phyloP scores from a whole-genome alignment of 1,284 basidiomycete genomes.

The Xerocomus alliaceus region DNA sequence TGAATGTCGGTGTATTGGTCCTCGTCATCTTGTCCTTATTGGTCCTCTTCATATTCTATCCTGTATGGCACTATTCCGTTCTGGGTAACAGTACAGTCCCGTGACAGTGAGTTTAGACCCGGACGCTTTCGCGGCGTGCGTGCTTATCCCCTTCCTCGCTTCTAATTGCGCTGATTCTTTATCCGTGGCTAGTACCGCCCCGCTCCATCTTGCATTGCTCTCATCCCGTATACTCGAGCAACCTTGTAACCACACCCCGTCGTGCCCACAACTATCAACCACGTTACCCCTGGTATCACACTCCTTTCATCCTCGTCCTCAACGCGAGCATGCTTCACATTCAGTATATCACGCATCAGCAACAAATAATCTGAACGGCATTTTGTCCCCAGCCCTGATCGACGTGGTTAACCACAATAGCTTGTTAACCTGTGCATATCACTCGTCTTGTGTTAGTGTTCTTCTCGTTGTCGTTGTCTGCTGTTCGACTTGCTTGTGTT shows the following conservation, averaged over 20 bases:
- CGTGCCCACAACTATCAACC: neutral
- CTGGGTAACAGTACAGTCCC: slow-evolving; percentile 2
- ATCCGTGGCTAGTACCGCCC: neutral
- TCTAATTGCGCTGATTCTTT: neutral
- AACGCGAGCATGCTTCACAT: slow-evolving; percentile 1
- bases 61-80: slow-evolving; percentile 57
- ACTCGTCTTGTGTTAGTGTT: neutral
- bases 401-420: neutral
- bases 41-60: slow-evolving; percentile 79
- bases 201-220: slow-evolving; percentile 8
- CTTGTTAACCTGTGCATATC: slow-evolving; percentile 4
- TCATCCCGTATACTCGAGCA: slow-evolving; percentile 2
- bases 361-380: slow-evolving; percentile 17
- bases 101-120: slow-evolving; percentile 7
- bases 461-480: slow-evolving; percentile 5
- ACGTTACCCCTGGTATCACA: neutral
- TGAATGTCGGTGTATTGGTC: slow-evolving; percentile 63
- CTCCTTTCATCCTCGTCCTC: too few species aligned
- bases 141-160: neutral
- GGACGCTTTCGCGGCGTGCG: slow-evolving; percentile 12
- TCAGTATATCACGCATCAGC: slow-evolving; percentile 11
- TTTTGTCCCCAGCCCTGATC: neutral
- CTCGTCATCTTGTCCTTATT: slow-evolving; percentile 57
- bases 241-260: slow-evolving; percentile 6
- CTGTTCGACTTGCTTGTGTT: slow-evolving; percentile 9